Percentiles rank a stretch among this genome's conserved stretches.
These are phyloP conservation scores for Chlamydomonas asymmetrica DNA, from an alignment of 139 green algal genomes.

Conservation along the genomic window DNA sequence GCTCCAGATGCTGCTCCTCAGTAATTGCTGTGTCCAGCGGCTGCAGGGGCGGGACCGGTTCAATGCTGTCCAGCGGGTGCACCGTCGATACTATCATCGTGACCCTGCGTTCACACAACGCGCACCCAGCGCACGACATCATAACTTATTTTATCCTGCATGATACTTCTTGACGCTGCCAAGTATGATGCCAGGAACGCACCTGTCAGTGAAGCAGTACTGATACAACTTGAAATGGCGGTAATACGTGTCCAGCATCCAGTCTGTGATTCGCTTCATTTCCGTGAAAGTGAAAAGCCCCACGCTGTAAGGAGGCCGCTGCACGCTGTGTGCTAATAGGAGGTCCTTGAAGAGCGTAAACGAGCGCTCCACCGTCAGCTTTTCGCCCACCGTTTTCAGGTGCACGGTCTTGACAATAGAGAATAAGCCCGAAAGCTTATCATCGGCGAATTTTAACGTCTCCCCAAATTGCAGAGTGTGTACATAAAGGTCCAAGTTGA, in stretches of 20 bases:
- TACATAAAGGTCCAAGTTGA: constrained; percentile 43
- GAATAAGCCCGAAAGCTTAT: constrained; percentile 63
- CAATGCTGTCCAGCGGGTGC: constrained; percentile 47
- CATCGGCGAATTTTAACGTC: constrained; percentile 38
- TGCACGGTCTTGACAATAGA: constrained; percentile 64
- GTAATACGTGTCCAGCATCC: constrained; percentile 68
- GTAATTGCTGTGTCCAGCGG: constrained; percentile 48
- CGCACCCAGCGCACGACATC: neutral
- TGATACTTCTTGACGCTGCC: too few species aligned
- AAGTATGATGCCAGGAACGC: too few species aligned
- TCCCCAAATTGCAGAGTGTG: constrained; percentile 41
- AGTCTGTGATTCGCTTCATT: constrained; percentile 55
- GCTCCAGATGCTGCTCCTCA: constrained; percentile 48
- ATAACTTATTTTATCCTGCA: neutral
- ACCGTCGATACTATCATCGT: constrained; percentile 49
- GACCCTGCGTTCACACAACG: constrained; percentile 33
- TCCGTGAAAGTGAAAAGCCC: constrained; percentile 62
- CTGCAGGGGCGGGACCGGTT: constrained; percentile 38
- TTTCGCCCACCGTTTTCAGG: constrained; percentile 11
- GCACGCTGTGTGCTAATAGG: constrained; percentile 59
- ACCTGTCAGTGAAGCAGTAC: constrained; percentile 67
- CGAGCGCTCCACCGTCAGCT: constrained; percentile 51
- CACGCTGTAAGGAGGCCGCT: constrained; percentile 68
- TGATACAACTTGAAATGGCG: constrained; percentile 78
- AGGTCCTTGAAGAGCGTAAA: constrained; percentile 50